A percentile compares a stretch with the other conserved stretches of the same genome.
phyloP scores from a whole-genome alignment of 805 yeast genomes.

The Saccharomycopsis selenospora region DNA sequence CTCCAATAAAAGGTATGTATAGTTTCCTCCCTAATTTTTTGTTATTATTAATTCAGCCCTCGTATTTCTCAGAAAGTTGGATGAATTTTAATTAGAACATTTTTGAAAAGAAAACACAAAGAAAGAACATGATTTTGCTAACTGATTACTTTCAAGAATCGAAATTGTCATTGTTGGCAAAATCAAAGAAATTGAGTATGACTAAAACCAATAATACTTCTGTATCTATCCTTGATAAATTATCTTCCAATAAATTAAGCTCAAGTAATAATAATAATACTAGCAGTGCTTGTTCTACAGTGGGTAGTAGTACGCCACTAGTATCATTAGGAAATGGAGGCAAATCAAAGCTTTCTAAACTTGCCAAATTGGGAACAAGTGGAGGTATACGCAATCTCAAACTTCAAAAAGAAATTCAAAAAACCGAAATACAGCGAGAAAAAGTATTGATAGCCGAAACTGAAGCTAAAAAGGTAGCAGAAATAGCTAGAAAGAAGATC shows the following conservation, averaged over 20 bases:
- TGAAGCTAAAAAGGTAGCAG: too few relatives aligned
- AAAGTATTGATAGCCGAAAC: too few relatives aligned
- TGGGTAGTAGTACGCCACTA: too few relatives aligned
- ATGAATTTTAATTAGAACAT: too few relatives aligned
- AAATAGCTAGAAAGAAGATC: too few relatives aligned
- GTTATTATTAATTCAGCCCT: slow-evolving; percentile 4
- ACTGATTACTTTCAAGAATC: slow-evolving; percentile 26
- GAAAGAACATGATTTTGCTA: not conserved
- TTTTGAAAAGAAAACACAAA: too few relatives aligned
- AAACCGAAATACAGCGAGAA: not conserved
- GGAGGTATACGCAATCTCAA: slow-evolving; percentile 23
- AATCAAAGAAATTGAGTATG: slow-evolving; percentile 13
- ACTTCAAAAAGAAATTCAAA: slow-evolving; percentile 22
- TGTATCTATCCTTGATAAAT: slow-evolving; percentile 15
- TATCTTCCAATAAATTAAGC: too few relatives aligned
- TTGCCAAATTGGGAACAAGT: slow-evolving; percentile 15
- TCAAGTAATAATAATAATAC: too few relatives aligned
- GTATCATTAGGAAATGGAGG: too few relatives aligned
- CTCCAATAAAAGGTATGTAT: slow-evolving; percentile 40
- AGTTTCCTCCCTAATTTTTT: slow-evolving; percentile 4
- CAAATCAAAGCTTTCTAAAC: slow-evolving; percentile 12
- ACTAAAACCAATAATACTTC: not conserved
- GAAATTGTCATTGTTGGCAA: slow-evolving; percentile 43
- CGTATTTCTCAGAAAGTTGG: too few relatives aligned
- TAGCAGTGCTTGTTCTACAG: too few relatives aligned